Base-by-base conservation (phyloP, 176 grass and related monocot genomes). In the Ananas comosus region DNA sequence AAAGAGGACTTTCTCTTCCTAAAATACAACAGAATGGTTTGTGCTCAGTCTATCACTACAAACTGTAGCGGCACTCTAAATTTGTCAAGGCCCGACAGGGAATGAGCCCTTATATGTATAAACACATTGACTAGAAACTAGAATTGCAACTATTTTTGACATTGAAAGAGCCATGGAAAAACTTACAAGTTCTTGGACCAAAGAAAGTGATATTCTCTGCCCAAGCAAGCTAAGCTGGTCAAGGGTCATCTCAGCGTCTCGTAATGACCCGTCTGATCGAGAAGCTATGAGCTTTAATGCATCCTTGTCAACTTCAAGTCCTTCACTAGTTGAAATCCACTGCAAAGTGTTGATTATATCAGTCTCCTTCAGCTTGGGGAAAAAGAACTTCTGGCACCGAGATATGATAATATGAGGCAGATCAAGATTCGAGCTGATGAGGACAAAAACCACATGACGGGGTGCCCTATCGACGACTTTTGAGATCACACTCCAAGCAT, bases 121-220 rank as follows among this genome's bases (percentile, higher is more conserved):
- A 42, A 42, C 33, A 42, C 33, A 42, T 42, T 42, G 5, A 42
- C 33, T 42, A 42, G 33, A 42, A 42, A 42, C 33, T 42, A 7
- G 33, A 42, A 42, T 42, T 42, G 33, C 4, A 42, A 42, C 33
- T 42, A 7, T 42, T 42, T 42, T 6, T 42, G 33, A 42, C 4
- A 42, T 42, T 18, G n/a, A 59, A 59, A 59, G 54, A 5, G 19
- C 6, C n/a, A 59, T 59, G 54, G n/a, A 59, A 12, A 59, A 81
- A 88, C 94, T 93, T 81, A 99, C 94, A 77, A 99, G 87, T 76
- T 99, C 89, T 85, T 93, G 94, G 70, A 99, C 94, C 67, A 99
- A 82, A 13, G 82, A 77, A 66, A 90, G 79, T 28, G 94, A 88
- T 74, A 99, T 88, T 87, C 82, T 87, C 80, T 91, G 90, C 11